A percentile compares a stretch with the other conserved stretches of the same genome.
Conservation (phyloP, 1,139 yeast species). For the Pichia sp. region DNA sequence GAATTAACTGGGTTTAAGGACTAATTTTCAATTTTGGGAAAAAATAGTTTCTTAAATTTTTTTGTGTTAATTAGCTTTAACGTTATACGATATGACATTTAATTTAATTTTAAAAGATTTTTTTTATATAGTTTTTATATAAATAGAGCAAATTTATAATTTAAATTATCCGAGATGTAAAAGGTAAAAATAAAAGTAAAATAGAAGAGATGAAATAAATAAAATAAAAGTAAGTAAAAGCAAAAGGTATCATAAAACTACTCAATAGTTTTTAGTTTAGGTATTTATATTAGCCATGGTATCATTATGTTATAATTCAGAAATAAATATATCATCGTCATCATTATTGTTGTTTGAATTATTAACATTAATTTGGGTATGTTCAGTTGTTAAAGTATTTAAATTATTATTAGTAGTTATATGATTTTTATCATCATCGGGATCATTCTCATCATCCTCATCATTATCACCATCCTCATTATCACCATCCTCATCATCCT, state of each 20-base stretch:
- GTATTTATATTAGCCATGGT: not conserved
- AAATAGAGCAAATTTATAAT: not conserved
- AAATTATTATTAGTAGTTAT: not conserved
- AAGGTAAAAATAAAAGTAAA: not conserved
- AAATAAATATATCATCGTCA: constrained; percentile 9
- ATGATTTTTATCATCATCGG: not conserved
- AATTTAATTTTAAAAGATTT: no score
- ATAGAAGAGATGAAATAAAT: no score
- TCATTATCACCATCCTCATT: constrained; percentile 4
- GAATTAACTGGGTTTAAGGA: no score
- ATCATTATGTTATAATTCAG: constrained; percentile 4
- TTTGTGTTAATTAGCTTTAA: no score
- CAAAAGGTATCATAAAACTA: not conserved
- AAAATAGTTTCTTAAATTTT: no score
- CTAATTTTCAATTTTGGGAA: no score
- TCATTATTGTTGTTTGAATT: not conserved
- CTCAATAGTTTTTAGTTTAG: not conserved
- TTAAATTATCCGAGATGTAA: not conserved
- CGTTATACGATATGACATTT: no score
- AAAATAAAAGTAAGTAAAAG: not conserved
- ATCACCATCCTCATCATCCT: not conserved
- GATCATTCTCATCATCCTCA: not conserved
- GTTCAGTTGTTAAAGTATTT: no score
- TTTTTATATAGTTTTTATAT: no score
- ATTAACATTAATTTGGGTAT: not conserved